A percentile compares a stretch with the other conserved stretches of the same genome.
phyloP scores from a whole-genome alignment of 1,139 yeast genomes.

The Kodamaea plutei region DNA sequence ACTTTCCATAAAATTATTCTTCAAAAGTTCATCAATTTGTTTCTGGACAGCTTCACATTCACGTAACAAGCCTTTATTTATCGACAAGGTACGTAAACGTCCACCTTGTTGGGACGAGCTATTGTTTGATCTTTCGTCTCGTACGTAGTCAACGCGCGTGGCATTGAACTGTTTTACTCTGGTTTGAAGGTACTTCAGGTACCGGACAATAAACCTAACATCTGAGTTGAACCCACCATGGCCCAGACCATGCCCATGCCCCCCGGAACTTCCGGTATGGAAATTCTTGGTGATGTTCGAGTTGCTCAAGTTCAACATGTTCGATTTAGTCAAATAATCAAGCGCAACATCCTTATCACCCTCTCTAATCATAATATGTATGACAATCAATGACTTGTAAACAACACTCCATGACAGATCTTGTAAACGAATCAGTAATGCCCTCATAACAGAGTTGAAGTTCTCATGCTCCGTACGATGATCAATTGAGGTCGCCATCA shows the following conservation, averaged over 20 bases:
- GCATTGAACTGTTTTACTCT: slow-evolving; percentile 66
- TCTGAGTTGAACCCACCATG: slow-evolving; percentile 39
- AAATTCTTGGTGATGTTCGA: slow-evolving; percentile 28
- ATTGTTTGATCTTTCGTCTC: slow-evolving; percentile 58
- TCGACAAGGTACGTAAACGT: slow-evolving; percentile 55
- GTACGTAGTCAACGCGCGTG: slow-evolving; percentile 71
- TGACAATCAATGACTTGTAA: slow-evolving; percentile 76
- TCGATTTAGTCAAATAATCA: slow-evolving; percentile 55
- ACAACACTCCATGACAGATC: slow-evolving; percentile 90
- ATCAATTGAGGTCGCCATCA: slow-evolving; percentile 62
- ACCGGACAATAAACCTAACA: slow-evolving; percentile 59
- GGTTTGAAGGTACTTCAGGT: slow-evolving; percentile 64
- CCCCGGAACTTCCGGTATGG: slow-evolving; percentile 20
- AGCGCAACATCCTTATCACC: slow-evolving; percentile 75
- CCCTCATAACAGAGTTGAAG: slow-evolving; percentile 64
- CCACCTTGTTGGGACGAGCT: slow-evolving; percentile 51
- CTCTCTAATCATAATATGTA: slow-evolving; percentile 89
- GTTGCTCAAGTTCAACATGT: slow-evolving; percentile 51
- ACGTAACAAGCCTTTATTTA: slow-evolving; percentile 79
- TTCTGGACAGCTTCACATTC: slow-evolving; percentile 82
- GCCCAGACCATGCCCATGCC: slow-evolving; percentile 7
- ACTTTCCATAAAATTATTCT: slow-evolving; percentile 68
- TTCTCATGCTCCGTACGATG: slow-evolving; percentile 46
- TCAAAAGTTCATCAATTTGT: slow-evolving; percentile 72
- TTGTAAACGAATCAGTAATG: slow-evolving; percentile 56